A percentile compares a stretch with the other conserved stretches of the same genome.
These are phyloP conservation scores for Ceratobasidium sp. DNA, from an alignment of 1,284 basidiomycete species.

Conservation along the genomic window DNA sequence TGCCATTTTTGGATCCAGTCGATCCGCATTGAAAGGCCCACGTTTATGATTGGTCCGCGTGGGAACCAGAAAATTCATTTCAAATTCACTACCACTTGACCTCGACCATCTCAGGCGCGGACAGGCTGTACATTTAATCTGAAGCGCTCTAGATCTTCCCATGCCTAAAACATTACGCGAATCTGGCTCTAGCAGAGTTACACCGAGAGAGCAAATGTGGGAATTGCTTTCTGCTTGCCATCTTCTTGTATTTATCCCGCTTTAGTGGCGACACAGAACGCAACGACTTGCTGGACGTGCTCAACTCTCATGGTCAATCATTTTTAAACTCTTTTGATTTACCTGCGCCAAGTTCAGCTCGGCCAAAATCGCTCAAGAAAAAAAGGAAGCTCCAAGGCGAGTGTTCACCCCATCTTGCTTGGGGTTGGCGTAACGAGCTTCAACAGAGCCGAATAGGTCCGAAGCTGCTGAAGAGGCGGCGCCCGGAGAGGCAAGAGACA, in stretches of 20 bases:
- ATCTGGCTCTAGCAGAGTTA: not conserved
- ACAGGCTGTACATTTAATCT: not conserved
- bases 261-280: conserved; percentile 11
- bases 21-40: not conserved
- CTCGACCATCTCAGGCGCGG: not conserved
- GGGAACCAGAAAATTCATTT: conserved; percentile 6
- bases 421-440: not conserved
- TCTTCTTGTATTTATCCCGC: not conserved
- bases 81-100: conserved; percentile 17
- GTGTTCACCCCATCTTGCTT: not conserved
- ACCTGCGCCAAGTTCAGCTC: not conserved
- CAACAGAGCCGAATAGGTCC: not conserved
- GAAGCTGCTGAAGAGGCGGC: not conserved
- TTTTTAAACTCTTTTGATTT: conserved; percentile 38
- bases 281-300: not conserved
- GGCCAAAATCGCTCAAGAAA: conserved; percentile 22
- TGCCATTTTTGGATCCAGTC: conserved; percentile 16
- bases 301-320: conserved; percentile 35
- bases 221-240: not conserved
- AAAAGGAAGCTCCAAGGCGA: conserved; percentile 33
- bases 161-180: not conserved
- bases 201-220: conserved; percentile 5
- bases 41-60: not conserved
- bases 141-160: not conserved
- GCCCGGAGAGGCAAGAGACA: not conserved